Percentiles rank a stretch among this genome's conserved stretches.
Evolutionary conservation across 2,329 filamentous ascomycete genomes (phyloP).

Genomic region (Penicillium sp.): DNA sequence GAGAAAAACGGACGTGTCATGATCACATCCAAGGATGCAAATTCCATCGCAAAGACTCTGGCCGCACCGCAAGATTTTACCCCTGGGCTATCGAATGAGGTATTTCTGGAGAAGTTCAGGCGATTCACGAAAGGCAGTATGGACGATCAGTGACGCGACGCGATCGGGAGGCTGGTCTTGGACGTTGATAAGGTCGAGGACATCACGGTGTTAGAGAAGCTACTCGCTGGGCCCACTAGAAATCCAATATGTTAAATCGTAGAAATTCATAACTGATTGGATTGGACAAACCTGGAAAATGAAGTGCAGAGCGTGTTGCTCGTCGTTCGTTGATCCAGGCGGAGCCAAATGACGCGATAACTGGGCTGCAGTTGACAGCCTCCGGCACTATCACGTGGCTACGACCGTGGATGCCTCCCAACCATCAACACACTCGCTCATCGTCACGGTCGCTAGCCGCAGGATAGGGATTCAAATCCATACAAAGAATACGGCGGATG

Average conservation of each 20-base stretch:
- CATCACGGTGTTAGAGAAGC: conserved; percentile 2
- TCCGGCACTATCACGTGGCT: conserved; percentile 22
- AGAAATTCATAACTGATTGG: background rate
- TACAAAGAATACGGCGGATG: background rate
- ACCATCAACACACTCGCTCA: background rate
- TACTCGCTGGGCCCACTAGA: background rate
- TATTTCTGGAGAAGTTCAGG: background rate
- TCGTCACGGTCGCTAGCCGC: background rate
- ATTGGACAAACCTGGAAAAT: background rate
- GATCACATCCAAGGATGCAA: conserved; percentile 1
- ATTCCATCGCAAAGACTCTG: background rate
- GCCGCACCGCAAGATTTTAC: background rate
- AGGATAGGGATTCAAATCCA: background rate
- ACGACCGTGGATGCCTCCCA: background rate
- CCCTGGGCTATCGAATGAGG: background rate
- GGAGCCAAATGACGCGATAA: background rate
- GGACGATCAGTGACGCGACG: conserved; percentile 10
- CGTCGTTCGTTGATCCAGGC: background rate
- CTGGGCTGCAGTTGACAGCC: conserved; percentile 2
- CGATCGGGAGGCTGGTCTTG: conserved; percentile 12
- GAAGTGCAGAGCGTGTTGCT: background rate
- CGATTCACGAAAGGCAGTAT: conserved; percentile 13
- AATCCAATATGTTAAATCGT: background rate
- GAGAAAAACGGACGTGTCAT: conserved; percentile 11
- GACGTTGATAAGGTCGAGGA: background rate